phyloP scores from a whole-genome alignment of 495 filamentous ascomycete genomes.

The Pseudoneurospora amorphoporcata region DNA sequence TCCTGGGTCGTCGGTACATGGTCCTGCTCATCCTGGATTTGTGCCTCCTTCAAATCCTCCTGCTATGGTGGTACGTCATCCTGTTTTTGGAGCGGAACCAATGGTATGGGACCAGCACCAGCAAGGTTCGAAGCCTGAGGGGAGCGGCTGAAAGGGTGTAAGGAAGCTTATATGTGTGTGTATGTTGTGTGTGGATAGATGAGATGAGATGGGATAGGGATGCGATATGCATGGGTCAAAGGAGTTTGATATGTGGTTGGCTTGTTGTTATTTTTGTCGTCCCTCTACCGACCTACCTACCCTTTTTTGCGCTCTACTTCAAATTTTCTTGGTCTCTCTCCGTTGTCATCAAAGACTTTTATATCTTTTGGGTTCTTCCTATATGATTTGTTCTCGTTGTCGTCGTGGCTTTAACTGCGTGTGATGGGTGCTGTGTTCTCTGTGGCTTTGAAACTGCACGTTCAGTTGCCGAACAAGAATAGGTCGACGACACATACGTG shows the following conservation, averaged over 20 bases:
- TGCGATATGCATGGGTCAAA: not conserved
- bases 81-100: not conserved
- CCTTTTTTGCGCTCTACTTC: not conserved
- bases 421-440: not conserved
- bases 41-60: not conserved
- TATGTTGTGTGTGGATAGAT: not conserved
- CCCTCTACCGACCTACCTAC: not conserved
- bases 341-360: not conserved
- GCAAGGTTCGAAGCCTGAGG: not conserved
- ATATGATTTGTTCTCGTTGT: not conserved
- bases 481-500: not conserved
- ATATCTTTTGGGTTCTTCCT: not conserved
- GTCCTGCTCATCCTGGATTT: too few relatives aligned
- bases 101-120: not conserved
- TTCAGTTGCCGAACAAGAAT: not conserved
- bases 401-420: not conserved
- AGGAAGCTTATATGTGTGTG: not conserved
- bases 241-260: not conserved
- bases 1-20: too few relatives aligned
- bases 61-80: not conserved
- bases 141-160: not conserved
- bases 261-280: not conserved
- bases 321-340: not conserved
- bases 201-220: not conserved
- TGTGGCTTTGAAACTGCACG: not conserved